These are phyloP conservation scores for Fusarium chuoi DNA, from an alignment of 2,329 filamentous ascomycete species.

Conservation along the genomic window DNA sequence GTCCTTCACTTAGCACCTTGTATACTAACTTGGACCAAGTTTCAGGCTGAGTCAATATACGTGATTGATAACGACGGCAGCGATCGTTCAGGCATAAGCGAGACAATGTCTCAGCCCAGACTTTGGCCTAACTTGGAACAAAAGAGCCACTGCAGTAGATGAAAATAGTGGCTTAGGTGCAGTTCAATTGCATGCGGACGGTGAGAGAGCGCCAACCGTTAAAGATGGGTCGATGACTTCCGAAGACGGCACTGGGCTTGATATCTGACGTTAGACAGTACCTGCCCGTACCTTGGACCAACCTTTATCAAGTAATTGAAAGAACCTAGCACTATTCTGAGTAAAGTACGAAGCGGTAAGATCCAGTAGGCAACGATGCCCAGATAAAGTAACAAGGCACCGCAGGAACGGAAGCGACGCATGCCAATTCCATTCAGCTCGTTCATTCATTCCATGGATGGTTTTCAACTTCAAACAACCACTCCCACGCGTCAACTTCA, in stretches of 20 bases:
- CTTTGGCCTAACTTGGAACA: constrained; percentile 2
- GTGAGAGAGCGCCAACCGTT: constrained; percentile 1
- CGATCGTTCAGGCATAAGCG: constrained; percentile 4
- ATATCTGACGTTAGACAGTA: constrained; percentile 18
- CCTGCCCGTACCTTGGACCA: constrained; percentile 16
- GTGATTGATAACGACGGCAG: neutral
- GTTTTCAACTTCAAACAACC: constrained; percentile 14
- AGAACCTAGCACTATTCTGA: constrained; percentile 12
- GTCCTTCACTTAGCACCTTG: neutral
- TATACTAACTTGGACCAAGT: neutral
- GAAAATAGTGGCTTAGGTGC: constrained; percentile 12
- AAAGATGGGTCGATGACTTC: constrained; percentile 26
- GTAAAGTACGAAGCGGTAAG: constrained; percentile 16
- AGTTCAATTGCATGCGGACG: constrained; percentile 26
- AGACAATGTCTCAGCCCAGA: constrained; percentile 18
- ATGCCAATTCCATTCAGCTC: constrained; percentile 6
- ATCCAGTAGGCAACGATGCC: constrained; percentile 9
- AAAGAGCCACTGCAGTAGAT: neutral
- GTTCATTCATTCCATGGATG: constrained; percentile 3
- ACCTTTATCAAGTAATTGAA: neutral
- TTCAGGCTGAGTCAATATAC: neutral
- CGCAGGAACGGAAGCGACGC: constrained; percentile 24
- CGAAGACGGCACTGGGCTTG: constrained; percentile 34
- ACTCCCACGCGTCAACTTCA: constrained; percentile 17
- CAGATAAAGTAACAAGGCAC: constrained; percentile 8